Conservation (phyloP, 352 stramenopile genomes). For the Pythium oligandrum region DNA sequence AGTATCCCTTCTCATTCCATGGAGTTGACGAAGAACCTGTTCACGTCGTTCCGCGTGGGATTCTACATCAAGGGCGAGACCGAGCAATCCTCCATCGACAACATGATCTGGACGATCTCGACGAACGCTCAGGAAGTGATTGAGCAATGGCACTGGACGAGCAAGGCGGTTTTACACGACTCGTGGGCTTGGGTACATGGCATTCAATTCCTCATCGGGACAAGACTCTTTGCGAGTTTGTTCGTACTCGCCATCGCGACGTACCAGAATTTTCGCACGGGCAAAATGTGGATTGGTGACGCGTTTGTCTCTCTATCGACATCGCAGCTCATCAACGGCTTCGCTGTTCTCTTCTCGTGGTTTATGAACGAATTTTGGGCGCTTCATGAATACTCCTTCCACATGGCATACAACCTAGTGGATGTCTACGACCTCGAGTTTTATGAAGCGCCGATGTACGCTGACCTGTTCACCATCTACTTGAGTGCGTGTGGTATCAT, state of each 20-base stretch:
- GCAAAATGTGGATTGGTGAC: conserved; percentile 17
- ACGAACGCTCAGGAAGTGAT: conserved; percentile 1
- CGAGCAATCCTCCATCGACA: conserved; percentile 19
- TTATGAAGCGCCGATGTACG: conserved; percentile 28
- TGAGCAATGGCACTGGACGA: conserved; percentile 3
- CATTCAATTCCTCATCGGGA: conserved; percentile 18
- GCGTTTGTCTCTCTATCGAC: conserved; percentile 14
- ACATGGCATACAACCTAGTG: conserved; percentile 4
- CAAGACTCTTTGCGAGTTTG: conserved; percentile 9
- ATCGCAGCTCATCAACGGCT: conserved; percentile 2
- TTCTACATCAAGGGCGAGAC: conserved; percentile 16
- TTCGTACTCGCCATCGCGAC: conserved; percentile 11
- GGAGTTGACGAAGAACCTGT: conserved; percentile 4
- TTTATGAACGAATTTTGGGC: conserved; percentile 30
- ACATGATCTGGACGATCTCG: conserved; percentile 7
- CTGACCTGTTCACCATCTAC: conserved; percentile 26
- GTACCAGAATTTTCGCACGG: conserved; percentile 8
- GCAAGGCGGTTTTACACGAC: conserved; percentile 9
- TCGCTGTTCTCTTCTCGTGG: conserved; percentile 11
- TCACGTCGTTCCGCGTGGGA: conserved; percentile 9
- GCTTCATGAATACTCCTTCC: conserved; percentile 29
- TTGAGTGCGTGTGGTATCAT: conserved; percentile 22
- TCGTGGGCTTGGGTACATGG: conserved; percentile 19
- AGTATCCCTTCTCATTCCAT: conserved; percentile 4
- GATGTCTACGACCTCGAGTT: conserved; percentile 13